These are phyloP conservation scores for Sicyos baderoa DNA, from an alignment of 306 rosid species.

Conservation along the genomic window DNA sequence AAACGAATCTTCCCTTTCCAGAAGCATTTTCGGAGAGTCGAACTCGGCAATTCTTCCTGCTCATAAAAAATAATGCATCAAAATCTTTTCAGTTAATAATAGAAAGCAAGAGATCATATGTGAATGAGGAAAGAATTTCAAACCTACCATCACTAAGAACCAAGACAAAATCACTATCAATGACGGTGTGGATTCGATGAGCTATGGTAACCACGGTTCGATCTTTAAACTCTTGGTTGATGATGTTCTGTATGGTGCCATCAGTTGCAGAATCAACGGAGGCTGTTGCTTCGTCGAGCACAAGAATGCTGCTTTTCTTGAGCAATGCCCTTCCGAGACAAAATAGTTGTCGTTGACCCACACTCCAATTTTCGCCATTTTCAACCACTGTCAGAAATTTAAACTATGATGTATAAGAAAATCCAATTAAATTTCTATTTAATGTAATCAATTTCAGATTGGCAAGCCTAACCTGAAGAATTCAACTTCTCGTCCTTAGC, in stretches of 20 bases:
- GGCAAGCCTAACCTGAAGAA: constrained; percentile 41
- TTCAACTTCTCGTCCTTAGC: constrained; percentile 63
- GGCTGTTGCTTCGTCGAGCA: constrained; percentile 75
- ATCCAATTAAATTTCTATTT: not conserved
- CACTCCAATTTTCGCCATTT: constrained; percentile 68
- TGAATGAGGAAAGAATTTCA: not conserved
- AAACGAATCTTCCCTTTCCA: constrained; percentile 79
- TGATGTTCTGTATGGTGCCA: constrained; percentile 59
- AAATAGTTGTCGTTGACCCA: constrained; percentile 53
- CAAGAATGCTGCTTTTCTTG: constrained; percentile 54
- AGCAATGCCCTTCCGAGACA: constrained; percentile 69
- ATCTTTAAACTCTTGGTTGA: constrained; percentile 61
- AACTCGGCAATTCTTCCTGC: constrained; percentile 81
- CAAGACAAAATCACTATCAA: constrained; percentile 73
- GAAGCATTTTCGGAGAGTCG: constrained; percentile 64
- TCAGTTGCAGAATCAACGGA: constrained; percentile 74
- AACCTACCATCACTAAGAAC: constrained; percentile 80
- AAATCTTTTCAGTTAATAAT: too few species aligned
- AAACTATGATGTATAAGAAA: not conserved
- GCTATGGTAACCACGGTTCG: constrained; percentile 78
- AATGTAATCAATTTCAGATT: not conserved
- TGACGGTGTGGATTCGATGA: constrained; percentile 86
- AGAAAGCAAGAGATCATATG: not conserved
- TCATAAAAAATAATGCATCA: not conserved
- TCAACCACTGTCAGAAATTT: constrained; percentile 38